Percentiles rank a stretch among this genome's conserved stretches.
Evolutionary conservation across 495 filamentous ascomycete species (phyloP).

Genomic region (Penicillium salamii): DNA sequence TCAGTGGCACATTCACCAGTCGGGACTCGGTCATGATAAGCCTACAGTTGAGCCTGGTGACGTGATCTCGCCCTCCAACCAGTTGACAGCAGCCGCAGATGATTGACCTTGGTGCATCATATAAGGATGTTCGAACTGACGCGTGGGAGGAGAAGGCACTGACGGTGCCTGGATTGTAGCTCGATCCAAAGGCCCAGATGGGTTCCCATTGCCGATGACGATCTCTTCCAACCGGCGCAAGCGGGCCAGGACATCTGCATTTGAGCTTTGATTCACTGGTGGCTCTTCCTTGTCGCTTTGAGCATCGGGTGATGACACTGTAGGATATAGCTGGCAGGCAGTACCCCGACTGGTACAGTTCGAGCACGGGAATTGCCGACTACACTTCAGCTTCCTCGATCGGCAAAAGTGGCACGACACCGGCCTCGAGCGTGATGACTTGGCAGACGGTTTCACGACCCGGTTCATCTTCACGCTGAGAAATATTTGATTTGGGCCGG

Average conservation of each 20-base stretch:
- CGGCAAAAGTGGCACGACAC: constrained; percentile 44
- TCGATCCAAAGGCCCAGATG: constrained; percentile 2
- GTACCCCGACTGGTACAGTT: constrained; percentile 41
- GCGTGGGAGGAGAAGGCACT: neutral
- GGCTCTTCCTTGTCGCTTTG: neutral
- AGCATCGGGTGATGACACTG: neutral
- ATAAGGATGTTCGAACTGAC: neutral
- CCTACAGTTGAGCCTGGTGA: constrained; percentile 12
- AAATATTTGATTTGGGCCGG: neutral
- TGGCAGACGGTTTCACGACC: constrained; percentile 11
- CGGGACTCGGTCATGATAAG: neutral
- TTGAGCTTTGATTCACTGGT: neutral
- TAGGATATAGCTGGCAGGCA: constrained; percentile 24
- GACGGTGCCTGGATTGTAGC: neutral
- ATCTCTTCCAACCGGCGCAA: constrained; percentile 24
- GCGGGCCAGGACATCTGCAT: constrained; percentile 18
- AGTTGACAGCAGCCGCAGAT: constrained; percentile 9
- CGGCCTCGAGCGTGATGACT: constrained; percentile 20
- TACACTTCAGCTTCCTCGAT: constrained; percentile 46
- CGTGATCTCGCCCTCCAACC: constrained; percentile 19
- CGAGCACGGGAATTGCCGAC: constrained; percentile 37
- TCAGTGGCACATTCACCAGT: neutral
- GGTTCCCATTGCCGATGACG: constrained; percentile 12
- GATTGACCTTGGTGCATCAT: neutral
- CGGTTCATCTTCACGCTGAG: constrained; percentile 3